A percentile compares a stretch with the other conserved stretches of the same genome.
Evolutionary conservation across 345 rosid genomes (phyloP).

Genomic region (Anacardium occidentale): DNA sequence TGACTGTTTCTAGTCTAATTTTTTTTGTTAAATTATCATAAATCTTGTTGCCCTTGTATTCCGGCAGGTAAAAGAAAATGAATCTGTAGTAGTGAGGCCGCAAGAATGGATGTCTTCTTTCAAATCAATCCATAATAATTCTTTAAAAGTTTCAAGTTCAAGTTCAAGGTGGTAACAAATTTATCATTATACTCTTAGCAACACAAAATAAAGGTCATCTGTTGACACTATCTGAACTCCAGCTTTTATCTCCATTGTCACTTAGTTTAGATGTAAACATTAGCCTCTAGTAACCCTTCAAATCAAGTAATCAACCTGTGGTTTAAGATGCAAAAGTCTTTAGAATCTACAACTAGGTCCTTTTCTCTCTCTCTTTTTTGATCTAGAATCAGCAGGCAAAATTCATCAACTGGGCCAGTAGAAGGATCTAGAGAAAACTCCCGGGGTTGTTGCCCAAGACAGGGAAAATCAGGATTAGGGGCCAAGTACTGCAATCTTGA

Average conservation of each 20-base stretch:
- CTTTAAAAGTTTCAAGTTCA: slow-evolving; percentile 13
- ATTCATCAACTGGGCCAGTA: slow-evolving; percentile 56
- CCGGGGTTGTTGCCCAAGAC: slow-evolving; percentile 36
- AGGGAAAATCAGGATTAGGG: slow-evolving; percentile 64
- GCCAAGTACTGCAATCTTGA: slow-evolving; percentile 67
- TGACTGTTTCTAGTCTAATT: background rate
- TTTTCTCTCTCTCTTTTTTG: too few species aligned
- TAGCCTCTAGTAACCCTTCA: slow-evolving; percentile 74
- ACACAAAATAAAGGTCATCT: slow-evolving; percentile 33
- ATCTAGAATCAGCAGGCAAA: slow-evolving; percentile 70
- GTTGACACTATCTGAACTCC: slow-evolving; percentile 65
- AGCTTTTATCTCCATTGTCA: slow-evolving; percentile 45
- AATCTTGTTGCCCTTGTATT: background rate
- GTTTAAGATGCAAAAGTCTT: slow-evolving; percentile 11
- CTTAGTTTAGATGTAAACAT: slow-evolving; percentile 40
- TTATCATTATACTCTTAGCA: background rate
- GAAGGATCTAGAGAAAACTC: slow-evolving; percentile 58
- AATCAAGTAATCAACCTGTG: slow-evolving; percentile 84
- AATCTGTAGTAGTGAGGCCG: background rate
- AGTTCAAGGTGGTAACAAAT: background rate
- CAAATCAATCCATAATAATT: background rate
- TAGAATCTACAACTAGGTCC: too few species aligned
- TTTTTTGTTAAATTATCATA: background rate
- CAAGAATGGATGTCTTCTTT: background rate
- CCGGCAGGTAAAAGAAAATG: background rate